Evolutionary conservation across 78 protist genomes (phyloP).

Genomic region (Chrysochromulina tobinii): DNA sequence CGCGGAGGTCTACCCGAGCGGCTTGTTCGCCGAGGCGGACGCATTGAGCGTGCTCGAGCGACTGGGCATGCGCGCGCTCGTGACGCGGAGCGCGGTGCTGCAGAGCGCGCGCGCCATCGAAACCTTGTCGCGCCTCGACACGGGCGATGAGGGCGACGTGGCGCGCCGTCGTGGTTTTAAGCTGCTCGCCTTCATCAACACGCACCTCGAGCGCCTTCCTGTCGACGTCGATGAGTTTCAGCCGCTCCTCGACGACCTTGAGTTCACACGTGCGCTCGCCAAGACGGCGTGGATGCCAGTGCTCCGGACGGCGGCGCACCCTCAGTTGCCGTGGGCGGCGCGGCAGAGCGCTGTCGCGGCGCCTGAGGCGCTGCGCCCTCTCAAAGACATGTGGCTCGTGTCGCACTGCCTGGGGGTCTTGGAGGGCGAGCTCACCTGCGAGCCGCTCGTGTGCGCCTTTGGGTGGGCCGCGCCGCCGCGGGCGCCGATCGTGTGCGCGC

Average conservation of each 20-base stretch:
- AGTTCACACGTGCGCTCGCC: too few relatives aligned
- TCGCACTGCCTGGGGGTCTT: not conserved
- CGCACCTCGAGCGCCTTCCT: too few relatives aligned
- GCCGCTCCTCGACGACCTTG: too few relatives aligned
- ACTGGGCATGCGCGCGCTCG: not conserved
- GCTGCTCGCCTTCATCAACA: too few relatives aligned
- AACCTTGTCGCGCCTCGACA: not conserved
- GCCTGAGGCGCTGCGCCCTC: not conserved
- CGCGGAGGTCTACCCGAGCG: not conserved
- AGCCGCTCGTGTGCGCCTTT: not conserved
- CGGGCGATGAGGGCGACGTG: too few relatives aligned
- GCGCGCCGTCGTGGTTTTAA: too few relatives aligned
- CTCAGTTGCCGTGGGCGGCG: not conserved
- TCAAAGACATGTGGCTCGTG: not conserved
- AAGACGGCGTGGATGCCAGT: not conserved
- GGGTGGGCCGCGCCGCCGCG: not conserved
- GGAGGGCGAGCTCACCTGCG: not conserved
- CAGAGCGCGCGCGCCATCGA: not conserved
- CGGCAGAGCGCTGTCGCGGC: not conserved
- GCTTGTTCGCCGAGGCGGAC: not conserved
- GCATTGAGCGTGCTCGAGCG: not conserved
- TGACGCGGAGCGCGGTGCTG: not conserved
- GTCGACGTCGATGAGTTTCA: too few relatives aligned
- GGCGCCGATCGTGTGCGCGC: not conserved
- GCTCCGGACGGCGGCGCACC: not conserved